These are phyloP conservation scores for Saussurea involucrata DNA, from an alignment of 129 eudicot species.

Conservation along the genomic window DNA sequence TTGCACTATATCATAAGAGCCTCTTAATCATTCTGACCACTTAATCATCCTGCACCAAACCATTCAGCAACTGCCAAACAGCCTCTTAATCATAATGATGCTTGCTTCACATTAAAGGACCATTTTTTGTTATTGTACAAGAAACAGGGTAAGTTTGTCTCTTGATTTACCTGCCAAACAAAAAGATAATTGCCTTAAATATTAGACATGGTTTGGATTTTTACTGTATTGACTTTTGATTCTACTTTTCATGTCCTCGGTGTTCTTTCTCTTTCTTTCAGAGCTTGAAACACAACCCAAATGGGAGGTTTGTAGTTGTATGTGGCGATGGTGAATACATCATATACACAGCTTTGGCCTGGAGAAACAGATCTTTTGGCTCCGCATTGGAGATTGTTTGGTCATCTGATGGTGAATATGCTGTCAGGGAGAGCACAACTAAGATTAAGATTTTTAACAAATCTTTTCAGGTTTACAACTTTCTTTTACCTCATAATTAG, in stretches of 20 bases:
- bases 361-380: slow-evolving; percentile 97
- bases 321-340: slow-evolving; percentile 97
- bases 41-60: no score
- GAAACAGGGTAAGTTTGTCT: background rate
- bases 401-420: slow-evolving; percentile 96
- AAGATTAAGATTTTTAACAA: slow-evolving; percentile 81
- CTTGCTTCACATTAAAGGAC: slow-evolving; percentile 4
- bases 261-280: slow-evolving; percentile 24
- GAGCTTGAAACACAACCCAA: slow-evolving; percentile 94
- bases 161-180: background rate
- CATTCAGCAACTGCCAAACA: no score
- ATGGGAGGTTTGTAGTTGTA: slow-evolving; percentile 96
- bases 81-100: slow-evolving; percentile 6
- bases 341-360: slow-evolving; percentile 91
- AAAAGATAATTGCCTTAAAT: background rate
- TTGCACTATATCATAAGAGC: no score
- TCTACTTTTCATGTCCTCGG: slow-evolving; percentile 3
- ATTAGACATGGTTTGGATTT: background rate
- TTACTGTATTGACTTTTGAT: slow-evolving; percentile 9
- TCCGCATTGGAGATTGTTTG: slow-evolving; percentile 92
- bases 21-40: no score
- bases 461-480: slow-evolving; percentile 64
- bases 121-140: background rate
- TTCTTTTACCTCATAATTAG: slow-evolving; percentile 9
- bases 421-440: slow-evolving; percentile 97